Evolutionary conservation across 495 filamentous ascomycete species (phyloP).

Genomic region (Daldinia vernicosa): DNA sequence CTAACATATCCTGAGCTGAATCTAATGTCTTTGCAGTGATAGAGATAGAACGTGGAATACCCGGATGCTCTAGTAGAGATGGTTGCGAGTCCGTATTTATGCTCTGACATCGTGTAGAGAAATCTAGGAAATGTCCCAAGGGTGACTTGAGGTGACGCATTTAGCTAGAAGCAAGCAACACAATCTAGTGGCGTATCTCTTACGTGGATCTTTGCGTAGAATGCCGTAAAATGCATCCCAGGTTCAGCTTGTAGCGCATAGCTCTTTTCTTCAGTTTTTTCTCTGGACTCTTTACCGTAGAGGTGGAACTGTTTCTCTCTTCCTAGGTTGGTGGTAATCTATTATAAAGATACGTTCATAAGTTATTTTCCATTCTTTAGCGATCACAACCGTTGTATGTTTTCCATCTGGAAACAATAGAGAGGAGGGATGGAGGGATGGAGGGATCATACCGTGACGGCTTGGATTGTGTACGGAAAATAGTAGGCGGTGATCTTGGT

Average conservation of each 20-base stretch:
- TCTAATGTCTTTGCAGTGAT: neutral
- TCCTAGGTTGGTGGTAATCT: neutral
- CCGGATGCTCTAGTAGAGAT: neutral
- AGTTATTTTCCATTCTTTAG: neutral
- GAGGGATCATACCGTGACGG: neutral
- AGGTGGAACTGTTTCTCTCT: neutral
- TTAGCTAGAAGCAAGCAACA: neutral
- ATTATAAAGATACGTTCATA: neutral
- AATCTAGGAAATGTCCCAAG: neutral
- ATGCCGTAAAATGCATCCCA: neutral
- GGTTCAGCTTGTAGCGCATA: neutral
- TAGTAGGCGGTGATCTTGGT: neutral
- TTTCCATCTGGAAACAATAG: neutral
- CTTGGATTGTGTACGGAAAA: neutral
- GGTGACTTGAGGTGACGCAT: neutral
- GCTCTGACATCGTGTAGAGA: neutral
- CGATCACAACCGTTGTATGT: neutral
- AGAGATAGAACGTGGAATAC: neutral
- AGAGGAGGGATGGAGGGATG: neutral
- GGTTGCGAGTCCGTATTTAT: neutral
- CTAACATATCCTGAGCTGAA: neutral
- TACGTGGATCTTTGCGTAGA: neutral
- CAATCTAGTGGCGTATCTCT: neutral
- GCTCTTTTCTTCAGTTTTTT: neutral
- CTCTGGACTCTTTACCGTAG: neutral